These are phyloP conservation scores for Amanita subjunquillea DNA, from an alignment of 768 basidiomycete genomes.

Conservation along the genomic window DNA sequence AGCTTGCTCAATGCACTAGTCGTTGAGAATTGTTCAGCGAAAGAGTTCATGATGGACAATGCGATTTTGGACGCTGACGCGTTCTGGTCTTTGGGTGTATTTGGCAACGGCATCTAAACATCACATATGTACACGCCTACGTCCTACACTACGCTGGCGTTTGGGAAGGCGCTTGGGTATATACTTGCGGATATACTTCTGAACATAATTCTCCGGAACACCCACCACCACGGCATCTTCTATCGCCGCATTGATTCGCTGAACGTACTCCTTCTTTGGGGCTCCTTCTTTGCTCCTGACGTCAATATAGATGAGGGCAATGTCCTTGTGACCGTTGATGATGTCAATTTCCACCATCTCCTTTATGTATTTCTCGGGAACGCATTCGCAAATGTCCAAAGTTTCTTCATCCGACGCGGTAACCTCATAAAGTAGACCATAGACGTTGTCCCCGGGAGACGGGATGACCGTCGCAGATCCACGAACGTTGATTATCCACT, in stretches of 20 bases:
- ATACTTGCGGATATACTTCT: constrained; percentile 31
- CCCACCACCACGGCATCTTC: constrained; percentile 28
- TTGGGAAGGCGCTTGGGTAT: constrained; percentile 17
- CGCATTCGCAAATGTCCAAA: constrained; percentile 34
- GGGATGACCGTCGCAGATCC: constrained; percentile 37
- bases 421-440: constrained; percentile 32
- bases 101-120: not conserved
- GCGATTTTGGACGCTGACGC: constrained; percentile 26
- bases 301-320: constrained; percentile 33
- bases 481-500: constrained; percentile 34
- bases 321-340: not conserved
- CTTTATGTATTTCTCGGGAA: constrained; percentile 27
- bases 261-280: constrained; percentile 32
- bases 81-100: constrained; percentile 14
- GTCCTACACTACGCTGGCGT: no score
- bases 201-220: constrained; percentile 30
- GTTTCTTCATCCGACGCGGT: constrained; percentile 26
- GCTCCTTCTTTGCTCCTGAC: constrained; percentile 18
- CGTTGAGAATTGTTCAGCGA: constrained; percentile 58
- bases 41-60: constrained; percentile 52
- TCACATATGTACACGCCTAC: not conserved
- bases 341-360: constrained; percentile 19
- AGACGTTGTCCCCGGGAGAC: constrained; percentile 29
- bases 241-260: constrained; percentile 35
- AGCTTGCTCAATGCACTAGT: constrained; percentile 40